Evolutionary conservation across 768 basidiomycete species (phyloP).

Genomic region (Hericium rajendrae): DNA sequence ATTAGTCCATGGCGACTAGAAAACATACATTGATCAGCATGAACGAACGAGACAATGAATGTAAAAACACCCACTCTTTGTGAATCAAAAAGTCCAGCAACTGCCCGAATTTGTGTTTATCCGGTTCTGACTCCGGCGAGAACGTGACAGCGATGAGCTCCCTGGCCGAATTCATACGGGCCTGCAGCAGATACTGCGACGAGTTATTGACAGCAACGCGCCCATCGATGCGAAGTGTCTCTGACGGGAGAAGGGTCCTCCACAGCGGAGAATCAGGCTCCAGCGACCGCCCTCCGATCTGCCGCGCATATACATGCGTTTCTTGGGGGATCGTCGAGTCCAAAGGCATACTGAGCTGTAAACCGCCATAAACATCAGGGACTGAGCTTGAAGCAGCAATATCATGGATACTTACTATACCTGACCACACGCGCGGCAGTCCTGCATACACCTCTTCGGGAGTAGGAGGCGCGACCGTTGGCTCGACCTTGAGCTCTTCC

Average conservation of each 20-base stretch:
- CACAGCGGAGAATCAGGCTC: conserved; percentile 53
- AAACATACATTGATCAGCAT: conserved; percentile 4
- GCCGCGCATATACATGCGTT: conserved; percentile 58
- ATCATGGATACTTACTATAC: conserved; percentile 43
- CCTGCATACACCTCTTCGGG: conserved; percentile 37
- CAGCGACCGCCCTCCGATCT: conserved; percentile 67
- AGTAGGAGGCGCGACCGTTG: background rate
- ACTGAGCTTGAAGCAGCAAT: conserved; percentile 11
- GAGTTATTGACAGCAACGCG: conserved; percentile 74
- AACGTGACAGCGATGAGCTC: conserved; percentile 77
- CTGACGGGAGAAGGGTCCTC: conserved; percentile 66
- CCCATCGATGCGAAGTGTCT: conserved; percentile 68
- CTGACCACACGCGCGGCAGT: conserved; percentile 60
- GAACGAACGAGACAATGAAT: background rate
- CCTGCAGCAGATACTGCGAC: conserved; percentile 68
- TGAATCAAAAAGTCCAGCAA: conserved; percentile 58
- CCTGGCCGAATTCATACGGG: conserved; percentile 63
- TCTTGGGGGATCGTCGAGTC: conserved; percentile 64
- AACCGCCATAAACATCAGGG: background rate
- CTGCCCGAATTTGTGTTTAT: conserved; percentile 45
- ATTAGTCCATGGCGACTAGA: conserved; percentile 76
- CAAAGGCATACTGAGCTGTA: conserved; percentile 70
- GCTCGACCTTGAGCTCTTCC: conserved; percentile 34
- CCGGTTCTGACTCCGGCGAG: conserved; percentile 36
- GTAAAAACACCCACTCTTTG: conserved; percentile 50